Evolutionary conservation across 1,284 basidiomycete species (phyloP).

Genomic region (Puccinia hordei): DNA sequence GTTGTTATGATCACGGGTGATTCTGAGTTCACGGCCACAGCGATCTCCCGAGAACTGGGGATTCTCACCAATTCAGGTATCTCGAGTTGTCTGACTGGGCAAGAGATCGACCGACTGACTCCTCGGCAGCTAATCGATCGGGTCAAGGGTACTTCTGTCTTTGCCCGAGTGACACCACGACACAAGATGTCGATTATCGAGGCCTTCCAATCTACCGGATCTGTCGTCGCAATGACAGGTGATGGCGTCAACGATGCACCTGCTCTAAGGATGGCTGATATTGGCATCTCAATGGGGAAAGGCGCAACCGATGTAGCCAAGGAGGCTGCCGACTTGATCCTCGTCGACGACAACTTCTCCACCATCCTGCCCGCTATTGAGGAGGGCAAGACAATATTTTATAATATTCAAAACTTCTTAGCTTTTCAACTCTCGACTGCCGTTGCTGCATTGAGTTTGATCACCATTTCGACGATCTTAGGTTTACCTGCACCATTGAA

Average conservation of each 20-base stretch:
- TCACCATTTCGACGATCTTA: constrained; percentile 87
- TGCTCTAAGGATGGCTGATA: constrained; percentile 95
- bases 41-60: constrained; percentile 88
- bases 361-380: constrained; percentile 92
- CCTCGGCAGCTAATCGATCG: constrained; percentile 78
- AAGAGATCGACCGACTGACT: constrained; percentile 79
- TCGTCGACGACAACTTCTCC: constrained; percentile 95
- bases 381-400: constrained; percentile 97
- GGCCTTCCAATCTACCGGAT: constrained; percentile 83
- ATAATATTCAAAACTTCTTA: constrained; percentile 97
- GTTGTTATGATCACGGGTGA: constrained; percentile 99
- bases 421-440: constrained; percentile 96
- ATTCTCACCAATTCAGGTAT: constrained; percentile 65
- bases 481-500: constrained; percentile 89
- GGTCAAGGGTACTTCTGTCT: constrained; percentile 79
- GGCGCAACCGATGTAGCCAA: constrained; percentile 97
- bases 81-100: constrained; percentile 72
- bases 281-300: constrained; percentile 95
- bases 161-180: constrained; percentile 89
- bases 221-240: constrained; percentile 95
- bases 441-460: constrained; percentile 88
- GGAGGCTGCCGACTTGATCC: constrained; percentile 93
- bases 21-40: constrained; percentile 82
- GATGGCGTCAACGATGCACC: constrained; percentile 98
- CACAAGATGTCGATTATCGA: constrained; percentile 97